Conservation (phyloP, 1,139 yeast species). For the Yamadazyma taylorii region DNA sequence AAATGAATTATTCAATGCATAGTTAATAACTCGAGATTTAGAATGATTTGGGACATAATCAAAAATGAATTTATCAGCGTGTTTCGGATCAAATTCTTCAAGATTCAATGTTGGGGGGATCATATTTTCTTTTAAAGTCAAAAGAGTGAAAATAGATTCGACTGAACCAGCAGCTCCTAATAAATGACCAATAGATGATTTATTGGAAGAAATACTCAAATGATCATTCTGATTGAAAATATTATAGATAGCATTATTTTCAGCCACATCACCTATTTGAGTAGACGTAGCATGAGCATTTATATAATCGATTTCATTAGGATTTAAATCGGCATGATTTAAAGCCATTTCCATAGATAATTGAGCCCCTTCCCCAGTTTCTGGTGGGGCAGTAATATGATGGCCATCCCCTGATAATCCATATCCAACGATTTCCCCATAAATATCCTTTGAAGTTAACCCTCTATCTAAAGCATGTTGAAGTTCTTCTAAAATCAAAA, state of each 20-base stretch:
- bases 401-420: conserved; percentile 91
- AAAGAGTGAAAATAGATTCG: conserved; percentile 78
- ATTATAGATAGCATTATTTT: conserved; percentile 67
- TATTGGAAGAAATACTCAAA: conserved; percentile 70
- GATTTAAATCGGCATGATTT: conserved; percentile 41
- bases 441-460: conserved; percentile 51
- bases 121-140: conserved; percentile 55
- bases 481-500: conserved; percentile 70
- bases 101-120: conserved; percentile 85
- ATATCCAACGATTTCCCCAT: conserved; percentile 83
- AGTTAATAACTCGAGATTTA: conserved; percentile 38
- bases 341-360: conserved; percentile 83
- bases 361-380: conserved; percentile 80
- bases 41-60: conserved; percentile 61
- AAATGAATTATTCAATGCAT: conserved; percentile 85
- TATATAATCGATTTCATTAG: conserved; percentile 63
- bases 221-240: conserved; percentile 40
- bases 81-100: conserved; percentile 44
- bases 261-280: conserved; percentile 84
- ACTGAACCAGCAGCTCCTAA: conserved; percentile 97
- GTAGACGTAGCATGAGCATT: conserved; percentile 99
- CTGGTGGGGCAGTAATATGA: conserved; percentile 90
- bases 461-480: conserved; percentile 74
- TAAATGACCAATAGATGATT: conserved; percentile 91
- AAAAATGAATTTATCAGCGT: conserved; percentile 46